Evolutionary conservation across 306 rosid genomes (phyloP).

Genomic region (Fagus crenata): DNA sequence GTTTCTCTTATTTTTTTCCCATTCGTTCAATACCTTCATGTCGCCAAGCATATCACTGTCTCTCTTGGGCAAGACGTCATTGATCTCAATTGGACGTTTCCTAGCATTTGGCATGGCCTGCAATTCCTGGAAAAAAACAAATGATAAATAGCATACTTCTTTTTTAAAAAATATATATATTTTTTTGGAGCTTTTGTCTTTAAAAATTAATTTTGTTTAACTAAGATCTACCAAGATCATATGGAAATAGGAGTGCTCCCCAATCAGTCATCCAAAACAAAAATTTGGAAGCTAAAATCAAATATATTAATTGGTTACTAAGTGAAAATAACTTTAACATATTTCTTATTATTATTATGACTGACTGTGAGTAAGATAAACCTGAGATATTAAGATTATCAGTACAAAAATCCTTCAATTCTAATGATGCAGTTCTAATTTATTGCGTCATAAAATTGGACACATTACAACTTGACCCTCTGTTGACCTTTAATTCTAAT

Average conservation of each 20-base stretch:
- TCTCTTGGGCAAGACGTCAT: conserved; percentile 14
- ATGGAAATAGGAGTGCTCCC: background rate
- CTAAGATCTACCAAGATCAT: background rate
- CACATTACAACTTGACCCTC: too few species aligned
- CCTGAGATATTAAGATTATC: too few species aligned
- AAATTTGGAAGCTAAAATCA: background rate
- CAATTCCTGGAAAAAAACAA: conserved; percentile 16
- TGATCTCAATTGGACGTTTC: conserved; percentile 47
- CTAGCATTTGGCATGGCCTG: conserved; percentile 36
- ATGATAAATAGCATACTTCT: background rate
- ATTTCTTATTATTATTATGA: background rate
- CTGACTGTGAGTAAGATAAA: background rate
- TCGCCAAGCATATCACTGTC: conserved; percentile 17
- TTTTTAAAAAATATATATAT: background rate
- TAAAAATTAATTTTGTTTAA: background rate
- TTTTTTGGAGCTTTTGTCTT: background rate
- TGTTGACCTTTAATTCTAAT: too few species aligned
- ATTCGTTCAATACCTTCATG: conserved; percentile 21
- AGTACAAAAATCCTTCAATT: too few species aligned
- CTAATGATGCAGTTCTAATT: too few species aligned
- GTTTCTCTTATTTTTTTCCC: conserved; percentile 30
- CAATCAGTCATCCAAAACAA: background rate
- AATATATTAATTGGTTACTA: background rate
- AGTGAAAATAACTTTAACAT: too few species aligned
- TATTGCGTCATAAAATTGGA: too few species aligned